Evolutionary conservation across 202 grass and related monocot species (phyloP), one percentile per base, ranked within the genome.

Genomic region (Carex arenaria): DNA sequence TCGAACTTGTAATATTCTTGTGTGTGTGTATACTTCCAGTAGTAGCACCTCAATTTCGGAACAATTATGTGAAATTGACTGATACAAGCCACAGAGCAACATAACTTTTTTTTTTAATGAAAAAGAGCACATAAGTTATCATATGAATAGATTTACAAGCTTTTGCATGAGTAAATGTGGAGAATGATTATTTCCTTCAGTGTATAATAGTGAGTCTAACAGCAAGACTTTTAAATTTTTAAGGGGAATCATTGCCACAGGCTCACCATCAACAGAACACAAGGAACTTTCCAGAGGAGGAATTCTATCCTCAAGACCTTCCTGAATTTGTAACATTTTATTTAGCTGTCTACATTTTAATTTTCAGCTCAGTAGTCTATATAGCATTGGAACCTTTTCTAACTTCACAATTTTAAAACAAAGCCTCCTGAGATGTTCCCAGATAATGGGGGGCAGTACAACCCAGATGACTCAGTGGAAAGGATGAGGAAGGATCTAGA

Each of bases 371-470:
- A 4, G 32, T 49, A 82, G 23, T 51, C 11, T 34, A 15, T 47
- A 3, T 55, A 82, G 47, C 11, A 32, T 12, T 4, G 15, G 31
- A 66, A 53, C 47, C 36, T 43, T 62, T 36, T 64, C 22, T 82
- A 55, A 82, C 63, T 68, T 67, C 43, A 67, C n/a, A 52, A 55
- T 90, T 32, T 85, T 20, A 69, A 87, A 61, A 31, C 84, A 80
- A 87, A 97, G 94, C 78, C 84, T 88, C 87, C 67, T 54, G 88
- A 87, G 80, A 85, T 85, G 70, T 82, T 84, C 84, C 82, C 61
- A 72, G 84, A 43, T 67, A 88, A 91, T 82, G 78, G 77, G 59
- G 85, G 82, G 78, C 67, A 68, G 15, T 34, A 36, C 52, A 56
- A 57, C 72, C 49, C 15, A 36, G 28, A 77, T 77, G 52, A 77